These are phyloP conservation scores for Suillus brevipes DNA, from an alignment of 768 basidiomycete genomes.

Conservation along the genomic window DNA sequence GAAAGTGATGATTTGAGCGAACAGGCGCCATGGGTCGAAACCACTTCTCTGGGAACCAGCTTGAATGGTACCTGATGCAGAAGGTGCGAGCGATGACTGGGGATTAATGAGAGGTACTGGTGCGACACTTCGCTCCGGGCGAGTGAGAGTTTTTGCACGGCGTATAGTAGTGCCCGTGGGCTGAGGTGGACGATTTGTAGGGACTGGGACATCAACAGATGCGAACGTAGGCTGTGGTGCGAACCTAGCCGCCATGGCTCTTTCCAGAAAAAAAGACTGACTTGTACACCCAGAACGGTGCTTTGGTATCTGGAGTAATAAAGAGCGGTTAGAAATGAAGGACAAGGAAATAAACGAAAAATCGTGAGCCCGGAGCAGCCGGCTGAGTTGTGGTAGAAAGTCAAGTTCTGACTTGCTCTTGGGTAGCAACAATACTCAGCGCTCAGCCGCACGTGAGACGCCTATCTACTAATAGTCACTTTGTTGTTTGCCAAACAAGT, in stretches of 20 bases:
- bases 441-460: not conserved
- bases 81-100: constrained; percentile 44
- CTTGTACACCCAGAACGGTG: constrained; percentile 2
- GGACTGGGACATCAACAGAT: constrained; percentile 57
- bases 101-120: constrained; percentile 94
- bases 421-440: not conserved
- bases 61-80: constrained; percentile 38
- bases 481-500: not conserved
- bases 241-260: constrained; percentile 26
- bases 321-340: constrained; percentile 17
- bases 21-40: constrained; percentile 76
- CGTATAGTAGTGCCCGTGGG: constrained; percentile 63
- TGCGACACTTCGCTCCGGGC: constrained; percentile 93
- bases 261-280: constrained; percentile 3
- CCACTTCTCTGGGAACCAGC: constrained; percentile 28
- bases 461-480: not conserved
- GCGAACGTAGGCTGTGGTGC: constrained; percentile 18
- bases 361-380: constrained; percentile 18
- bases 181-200: constrained; percentile 55
- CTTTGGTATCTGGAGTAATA: constrained; percentile 4
- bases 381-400: constrained; percentile 10
- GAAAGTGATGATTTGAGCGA: constrained; percentile 78
- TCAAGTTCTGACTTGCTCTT: not conserved
- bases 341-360: constrained; percentile 20
- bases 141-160: constrained; percentile 93